A percentile compares a stretch with the other conserved stretches of the same genome.
Conservation (phyloP, 2,329 filamentous ascomycete genomes). For the Scedosporium minutisporum region DNA sequence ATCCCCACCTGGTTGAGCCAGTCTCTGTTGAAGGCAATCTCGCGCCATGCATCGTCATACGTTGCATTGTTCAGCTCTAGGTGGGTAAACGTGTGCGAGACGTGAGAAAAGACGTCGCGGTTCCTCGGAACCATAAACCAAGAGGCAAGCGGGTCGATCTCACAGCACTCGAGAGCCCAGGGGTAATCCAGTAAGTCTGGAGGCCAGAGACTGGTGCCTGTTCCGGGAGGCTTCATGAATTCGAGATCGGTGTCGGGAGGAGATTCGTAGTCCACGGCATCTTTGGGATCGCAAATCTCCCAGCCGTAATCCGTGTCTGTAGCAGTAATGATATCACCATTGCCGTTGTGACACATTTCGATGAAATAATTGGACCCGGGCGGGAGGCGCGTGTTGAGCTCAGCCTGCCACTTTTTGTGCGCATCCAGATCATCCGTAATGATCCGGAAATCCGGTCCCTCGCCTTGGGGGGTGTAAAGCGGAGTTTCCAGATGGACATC, state of each 20-base stretch:
- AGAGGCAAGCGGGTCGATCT: conserved; percentile 36
- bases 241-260: conserved; percentile 35
- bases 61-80: conserved; percentile 50
- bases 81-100: conserved; percentile 57
- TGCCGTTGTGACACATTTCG: conserved; percentile 44
- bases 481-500: conserved; percentile 50
- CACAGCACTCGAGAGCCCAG: conserved; percentile 38
- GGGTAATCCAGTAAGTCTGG: conserved; percentile 38
- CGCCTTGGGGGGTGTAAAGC: conserved; percentile 34
- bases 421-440: conserved; percentile 34
- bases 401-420: conserved; percentile 32
- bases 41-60: conserved; percentile 43
- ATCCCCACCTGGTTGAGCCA: conserved; percentile 48
- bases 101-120: conserved; percentile 42
- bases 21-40: conserved; percentile 51
- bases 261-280: conserved; percentile 33
- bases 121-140: conserved; percentile 45
- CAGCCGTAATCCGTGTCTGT: conserved; percentile 36
- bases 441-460: conserved; percentile 38
- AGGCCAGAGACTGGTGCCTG: conserved; percentile 40
- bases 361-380: conserved; percentile 40
- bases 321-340: conserved; percentile 39
- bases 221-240: conserved; percentile 37
- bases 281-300: conserved; percentile 28
- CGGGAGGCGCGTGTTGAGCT: conserved; percentile 36